Conservation (phyloP, 1,284 basidiomycete species). For the Amylostereum chailletii region DNA sequence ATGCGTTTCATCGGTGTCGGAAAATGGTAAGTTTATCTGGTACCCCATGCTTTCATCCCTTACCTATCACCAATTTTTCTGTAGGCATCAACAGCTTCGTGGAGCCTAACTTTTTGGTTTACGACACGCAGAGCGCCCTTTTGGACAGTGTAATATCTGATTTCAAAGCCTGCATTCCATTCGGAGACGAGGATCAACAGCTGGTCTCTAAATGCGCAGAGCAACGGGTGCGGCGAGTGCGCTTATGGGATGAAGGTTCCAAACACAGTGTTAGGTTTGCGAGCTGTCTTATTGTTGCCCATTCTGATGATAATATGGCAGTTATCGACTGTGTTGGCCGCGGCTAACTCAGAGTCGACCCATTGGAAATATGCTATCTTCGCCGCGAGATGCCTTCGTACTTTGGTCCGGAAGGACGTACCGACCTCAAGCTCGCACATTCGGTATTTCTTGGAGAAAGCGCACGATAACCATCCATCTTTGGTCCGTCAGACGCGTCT, state of each 20-base stretch:
- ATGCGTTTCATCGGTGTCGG: constrained; percentile 48
- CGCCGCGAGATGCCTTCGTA: constrained; percentile 66
- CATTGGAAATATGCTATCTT: constrained; percentile 84
- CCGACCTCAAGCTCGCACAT: constrained; percentile 48
- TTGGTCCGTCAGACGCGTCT: constrained; percentile 36
- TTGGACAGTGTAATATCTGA: constrained; percentile 28
- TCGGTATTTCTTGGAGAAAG: constrained; percentile 46
- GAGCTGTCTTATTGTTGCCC: background rate
- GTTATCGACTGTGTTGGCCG: constrained; percentile 36
- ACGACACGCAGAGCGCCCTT: constrained; percentile 35
- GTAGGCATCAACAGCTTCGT: constrained; percentile 49
- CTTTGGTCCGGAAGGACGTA: constrained; percentile 67
- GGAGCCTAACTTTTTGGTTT: constrained; percentile 52
- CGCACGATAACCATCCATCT: constrained; percentile 51
- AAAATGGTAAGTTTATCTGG: constrained; percentile 39
- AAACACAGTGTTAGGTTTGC: constrained; percentile 5
- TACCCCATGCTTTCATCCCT: background rate
- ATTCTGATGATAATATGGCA: constrained; percentile 13
- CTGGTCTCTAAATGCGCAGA: constrained; percentile 35
- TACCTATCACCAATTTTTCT: constrained; percentile 1
- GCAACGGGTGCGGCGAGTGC: constrained; percentile 35
- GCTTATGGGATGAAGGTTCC: constrained; percentile 13
- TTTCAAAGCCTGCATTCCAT: constrained; percentile 29
- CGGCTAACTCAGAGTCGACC: constrained; percentile 49
- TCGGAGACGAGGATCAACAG: constrained; percentile 23